Conservation (phyloP, 768 basidiomycete genomes). For the Termitomyces sp. region DNA sequence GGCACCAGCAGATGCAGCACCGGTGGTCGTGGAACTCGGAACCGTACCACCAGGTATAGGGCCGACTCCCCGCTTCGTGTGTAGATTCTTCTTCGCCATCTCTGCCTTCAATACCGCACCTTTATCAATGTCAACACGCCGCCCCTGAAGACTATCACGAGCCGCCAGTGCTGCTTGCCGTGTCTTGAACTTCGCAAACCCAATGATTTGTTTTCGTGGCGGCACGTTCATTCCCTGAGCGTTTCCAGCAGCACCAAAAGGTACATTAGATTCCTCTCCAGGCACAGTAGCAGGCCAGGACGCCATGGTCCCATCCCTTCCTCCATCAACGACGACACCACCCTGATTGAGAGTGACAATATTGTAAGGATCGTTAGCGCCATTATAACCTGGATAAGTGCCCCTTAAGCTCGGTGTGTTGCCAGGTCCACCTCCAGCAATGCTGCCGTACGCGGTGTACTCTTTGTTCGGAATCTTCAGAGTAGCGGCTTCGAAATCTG, state of each 20-base stretch:
- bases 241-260: slow-evolving; percentile 23
- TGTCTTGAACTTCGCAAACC: slow-evolving; percentile 93
- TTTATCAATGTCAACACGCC: slow-evolving; percentile 88
- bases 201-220: slow-evolving; percentile 94
- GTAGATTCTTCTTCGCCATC: slow-evolving; percentile 99
- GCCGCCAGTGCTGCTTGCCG: slow-evolving; percentile 85
- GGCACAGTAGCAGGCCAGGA: slow-evolving; percentile 53
- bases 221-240: slow-evolving; percentile 35
- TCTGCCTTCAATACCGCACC: slow-evolving; percentile 94
- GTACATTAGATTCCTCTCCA: slow-evolving; percentile 26
- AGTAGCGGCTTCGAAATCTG: slow-evolving; percentile 95
- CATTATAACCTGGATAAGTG: slow-evolving; percentile 28
- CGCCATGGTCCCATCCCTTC: slow-evolving; percentile 64
- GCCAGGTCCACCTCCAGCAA: slow-evolving; percentile 19
- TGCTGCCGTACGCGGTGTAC: slow-evolving; percentile 64
- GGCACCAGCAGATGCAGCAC: slow-evolving; percentile 15
- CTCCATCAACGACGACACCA: slow-evolving; percentile 75
- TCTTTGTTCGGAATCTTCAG: slow-evolving; percentile 96
- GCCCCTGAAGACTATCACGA: slow-evolving; percentile 82
- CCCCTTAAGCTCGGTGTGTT: slow-evolving; percentile 12
- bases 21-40: slow-evolving; percentile 14
- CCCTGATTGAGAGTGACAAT: slow-evolving; percentile 80
- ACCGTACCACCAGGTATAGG: slow-evolving; percentile 36
- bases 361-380: slow-evolving; percentile 78
- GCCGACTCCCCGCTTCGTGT: slow-evolving; percentile 90